Base-by-base conservation (phyloP, 768 basidiomycete species). In the Udeniomyces megalosporus region DNA sequence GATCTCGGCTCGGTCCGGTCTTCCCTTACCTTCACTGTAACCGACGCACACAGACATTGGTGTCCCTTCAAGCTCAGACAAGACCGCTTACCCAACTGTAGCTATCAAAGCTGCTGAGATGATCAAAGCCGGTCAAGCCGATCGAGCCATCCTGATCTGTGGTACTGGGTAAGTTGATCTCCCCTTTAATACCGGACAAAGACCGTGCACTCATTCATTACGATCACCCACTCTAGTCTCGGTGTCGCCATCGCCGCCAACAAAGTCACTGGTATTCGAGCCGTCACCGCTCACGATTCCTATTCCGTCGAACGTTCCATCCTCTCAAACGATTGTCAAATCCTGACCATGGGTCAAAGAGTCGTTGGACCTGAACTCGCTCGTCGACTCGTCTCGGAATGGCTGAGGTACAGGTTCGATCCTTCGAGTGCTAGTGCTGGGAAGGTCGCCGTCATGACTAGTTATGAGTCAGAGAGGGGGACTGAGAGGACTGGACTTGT, bases 221-320 rank as follows among this genome's bases (percentile, higher is more conserved):
- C 47, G 68, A 69, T 17, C n/a, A n/a, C n/a, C n/a, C n/a, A n/a
- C n/a, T n/a, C n/a, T n/a, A n/a, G n/a, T n/a, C 70, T 71, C 62
- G 71, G 72, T 29, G 71, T 71, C 8, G 71, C 71, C 11, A 71
- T 73, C 45, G 62, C 67, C 3, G 72, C 72, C 22, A 71, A 71
- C 64, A 71, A 73, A 64, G 72, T 73, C 3, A 60, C 68, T 12
- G 69, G 69, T 5, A 68, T 71, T 58, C 44, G 71, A 44, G 70
- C 70, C 4, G 70, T 65, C 2, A 68, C 69, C 38, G 69, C 71
- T 3, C 72, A 73, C 64, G 72, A 73, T 47, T 68, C 68, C 0
- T 73, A 71, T 68, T 71, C 70, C 2, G 72, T 73, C 60, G 72
- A 73, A 62, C 63, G 72, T n/a, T 66, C 70, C 31, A 67, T 73